These are phyloP conservation scores for Trypanosoma congolense DNA, from an alignment of 208 protist genomes.

Conservation along the genomic window DNA sequence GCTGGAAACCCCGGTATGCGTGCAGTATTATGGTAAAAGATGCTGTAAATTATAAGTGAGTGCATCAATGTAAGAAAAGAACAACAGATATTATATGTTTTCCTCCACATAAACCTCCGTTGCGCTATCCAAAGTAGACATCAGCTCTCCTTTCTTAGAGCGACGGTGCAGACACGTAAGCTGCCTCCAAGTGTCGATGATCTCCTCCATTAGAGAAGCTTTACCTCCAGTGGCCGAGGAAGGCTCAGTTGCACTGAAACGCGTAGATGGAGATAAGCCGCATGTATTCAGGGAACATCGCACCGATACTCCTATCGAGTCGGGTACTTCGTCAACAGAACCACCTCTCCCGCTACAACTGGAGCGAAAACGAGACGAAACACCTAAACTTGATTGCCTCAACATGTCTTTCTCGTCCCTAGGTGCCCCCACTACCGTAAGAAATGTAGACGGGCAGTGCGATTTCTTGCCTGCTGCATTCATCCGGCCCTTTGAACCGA, in stretches of 20 bases:
- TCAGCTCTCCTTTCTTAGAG: background rate
- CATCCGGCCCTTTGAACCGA: constrained; percentile 3
- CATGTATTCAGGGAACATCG: background rate
- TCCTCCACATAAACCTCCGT: background rate
- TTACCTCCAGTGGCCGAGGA: background rate
- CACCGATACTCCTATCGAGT: background rate
- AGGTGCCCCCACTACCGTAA: constrained; percentile 22
- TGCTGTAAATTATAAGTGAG: background rate
- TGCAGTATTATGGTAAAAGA: no score
- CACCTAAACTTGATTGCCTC: constrained; percentile 19
- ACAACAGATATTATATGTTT: background rate
- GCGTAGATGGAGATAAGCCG: background rate
- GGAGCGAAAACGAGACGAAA: constrained; percentile 41
- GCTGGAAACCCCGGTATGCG: no score
- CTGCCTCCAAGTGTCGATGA: background rate
- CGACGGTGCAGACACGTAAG: background rate
- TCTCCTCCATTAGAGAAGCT: background rate
- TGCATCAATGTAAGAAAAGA: background rate
- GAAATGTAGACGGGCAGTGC: background rate
- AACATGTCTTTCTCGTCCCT: constrained; percentile 32
- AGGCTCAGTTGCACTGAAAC: background rate
- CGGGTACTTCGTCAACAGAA: constrained; percentile 14
- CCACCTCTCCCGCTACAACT: constrained; percentile 43
- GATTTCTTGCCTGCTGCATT: background rate
- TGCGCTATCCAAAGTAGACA: background rate